Evolutionary conservation across 2,329 filamentous ascomycete species (phyloP), one percentile per base, ranked within the genome.

Genomic region (Hypomyces rosellus): DNA sequence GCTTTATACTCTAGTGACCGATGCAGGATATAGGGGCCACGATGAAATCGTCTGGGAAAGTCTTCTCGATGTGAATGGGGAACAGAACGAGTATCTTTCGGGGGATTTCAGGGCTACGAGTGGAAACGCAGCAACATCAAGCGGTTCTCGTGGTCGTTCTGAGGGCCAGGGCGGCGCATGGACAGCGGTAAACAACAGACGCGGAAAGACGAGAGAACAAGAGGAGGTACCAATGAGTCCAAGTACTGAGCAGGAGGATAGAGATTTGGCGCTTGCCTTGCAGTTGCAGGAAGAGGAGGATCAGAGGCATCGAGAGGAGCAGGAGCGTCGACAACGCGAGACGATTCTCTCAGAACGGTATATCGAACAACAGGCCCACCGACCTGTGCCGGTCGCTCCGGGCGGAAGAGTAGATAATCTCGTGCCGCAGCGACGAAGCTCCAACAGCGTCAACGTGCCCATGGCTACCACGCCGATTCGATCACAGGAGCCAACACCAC

Each of bases 41-140:
- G 86, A 90, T 14, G 92, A 97, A 64, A 84, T 99, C 12, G 89
- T 99, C 0, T 99, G 93, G 93, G 93, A 99, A 68, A 93, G 86
- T 9, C 75, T 99, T 2, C 85, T 87, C 1, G 92, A 97, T 60
- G 85, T 96, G 18, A 93, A 85, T 46, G 93, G 93, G 7, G 85
- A 88, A 60, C 80, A 80, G 13, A 84, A 88, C 2, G 88, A 91
- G 63, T 89, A 95, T 60, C 89, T 89, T 58, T 89, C 90, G 0
- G 93, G 93, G 2, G 91, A 97, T 61, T 97, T 97, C 67, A 81
- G 86, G 33, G 76, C 87, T 1, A 88, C 96, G n/a, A 85, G 89
- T 84, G 58, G 70, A 64, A 52, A 57, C 20, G 52, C 58, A 52
- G 46, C 49, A 51, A 49, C 54, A 9, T 56, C 56, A 4, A 56